These are phyloP conservation scores for Hawksworthiomyces lignivorus DNA, from an alignment of 2,329 filamentous ascomycete species.

Conservation along the genomic window DNA sequence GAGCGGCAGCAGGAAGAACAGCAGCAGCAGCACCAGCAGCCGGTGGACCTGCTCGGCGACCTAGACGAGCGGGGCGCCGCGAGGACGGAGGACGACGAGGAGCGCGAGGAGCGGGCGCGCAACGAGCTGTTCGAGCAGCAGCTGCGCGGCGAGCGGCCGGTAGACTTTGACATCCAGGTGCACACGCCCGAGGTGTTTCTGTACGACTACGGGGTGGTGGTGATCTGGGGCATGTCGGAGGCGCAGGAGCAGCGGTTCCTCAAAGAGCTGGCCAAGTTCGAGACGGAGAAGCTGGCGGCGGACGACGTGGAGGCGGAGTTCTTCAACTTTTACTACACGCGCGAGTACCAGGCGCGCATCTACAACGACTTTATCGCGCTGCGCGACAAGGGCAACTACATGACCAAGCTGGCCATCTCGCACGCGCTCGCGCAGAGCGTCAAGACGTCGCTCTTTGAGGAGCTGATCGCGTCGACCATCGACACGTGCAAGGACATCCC, in stretches of 20 bases:
- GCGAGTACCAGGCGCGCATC: constrained; percentile 94
- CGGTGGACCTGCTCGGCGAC: constrained; percentile 8
- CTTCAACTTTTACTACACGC: constrained; percentile 99
- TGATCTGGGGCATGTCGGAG: constrained; percentile 97
- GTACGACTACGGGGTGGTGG: constrained; percentile 95
- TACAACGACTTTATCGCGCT: constrained; percentile 99
- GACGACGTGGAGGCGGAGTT: constrained; percentile 93
- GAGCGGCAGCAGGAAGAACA: constrained; percentile 1
- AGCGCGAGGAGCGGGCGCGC: constrained; percentile 8
- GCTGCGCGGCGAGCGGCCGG: constrained; percentile 18
- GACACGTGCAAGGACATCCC: constrained; percentile 90
- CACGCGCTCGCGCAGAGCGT: constrained; percentile 94
- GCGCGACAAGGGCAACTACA: constrained; percentile 90
- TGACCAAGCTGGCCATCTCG: constrained; percentile 95
- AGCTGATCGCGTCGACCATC: constrained; percentile 88
- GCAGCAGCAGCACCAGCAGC: constrained; percentile 25
- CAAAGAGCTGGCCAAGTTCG: constrained; percentile 90
- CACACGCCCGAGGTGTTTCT: constrained; percentile 93
- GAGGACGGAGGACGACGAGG: too few relatives aligned
- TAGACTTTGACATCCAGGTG: constrained; percentile 78
- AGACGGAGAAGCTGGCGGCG: constrained; percentile 76
- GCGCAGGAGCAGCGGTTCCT: constrained; percentile 83
- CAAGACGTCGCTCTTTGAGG: constrained; percentile 96
- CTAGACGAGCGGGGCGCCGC: constrained; percentile 3
- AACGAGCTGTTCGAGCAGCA: constrained; percentile 12